These are phyloP conservation scores for Gaultheria prostrata DNA, from an alignment of 148 eudicot species.

Conservation along the genomic window DNA sequence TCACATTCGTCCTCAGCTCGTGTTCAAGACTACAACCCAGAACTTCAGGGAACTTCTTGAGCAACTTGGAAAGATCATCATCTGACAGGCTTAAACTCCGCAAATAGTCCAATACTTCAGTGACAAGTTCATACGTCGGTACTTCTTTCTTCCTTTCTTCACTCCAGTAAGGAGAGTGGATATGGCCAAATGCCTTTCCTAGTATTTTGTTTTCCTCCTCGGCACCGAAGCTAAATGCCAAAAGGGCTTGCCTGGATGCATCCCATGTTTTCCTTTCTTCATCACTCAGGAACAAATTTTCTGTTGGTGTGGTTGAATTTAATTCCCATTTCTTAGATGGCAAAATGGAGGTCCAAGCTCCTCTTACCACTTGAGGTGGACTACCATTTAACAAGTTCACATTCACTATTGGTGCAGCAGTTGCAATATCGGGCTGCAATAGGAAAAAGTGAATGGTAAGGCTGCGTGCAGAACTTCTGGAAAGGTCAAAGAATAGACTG, in stretches of 20 bases:
- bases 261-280: conserved; percentile 76
- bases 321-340: conserved; percentile 50
- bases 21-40: conserved; percentile 82
- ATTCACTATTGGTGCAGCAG: conserved; percentile 20
- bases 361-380: conserved; percentile 19
- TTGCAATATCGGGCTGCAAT: conserved; percentile 40
- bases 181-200: conserved; percentile 86
- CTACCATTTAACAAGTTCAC: conserved; percentile 12
- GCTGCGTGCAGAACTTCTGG: not conserved
- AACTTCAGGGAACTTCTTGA: conserved; percentile 96
- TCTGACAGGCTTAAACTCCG: conserved; percentile 72
- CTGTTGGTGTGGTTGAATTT: conserved; percentile 42
- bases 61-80: conserved; percentile 68
- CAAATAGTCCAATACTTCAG: conserved; percentile 54
- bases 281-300: conserved; percentile 36
- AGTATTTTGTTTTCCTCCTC: conserved; percentile 85
- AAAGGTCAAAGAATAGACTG: not conserved
- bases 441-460: conserved; percentile 13
- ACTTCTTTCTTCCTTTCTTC: conserved; percentile 76
- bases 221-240: conserved; percentile 42
- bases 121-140: conserved; percentile 54
- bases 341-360: conserved; percentile 14
- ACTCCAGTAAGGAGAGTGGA: conserved; percentile 91
- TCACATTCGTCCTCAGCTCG: conserved; percentile 69
- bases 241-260: conserved; percentile 57